A percentile compares a stretch with the other conserved stretches of the same genome.
These are phyloP conservation scores for Plenodomus biglobosus DNA, from an alignment of 2,329 filamentous ascomycete genomes.

Conservation along the genomic window DNA sequence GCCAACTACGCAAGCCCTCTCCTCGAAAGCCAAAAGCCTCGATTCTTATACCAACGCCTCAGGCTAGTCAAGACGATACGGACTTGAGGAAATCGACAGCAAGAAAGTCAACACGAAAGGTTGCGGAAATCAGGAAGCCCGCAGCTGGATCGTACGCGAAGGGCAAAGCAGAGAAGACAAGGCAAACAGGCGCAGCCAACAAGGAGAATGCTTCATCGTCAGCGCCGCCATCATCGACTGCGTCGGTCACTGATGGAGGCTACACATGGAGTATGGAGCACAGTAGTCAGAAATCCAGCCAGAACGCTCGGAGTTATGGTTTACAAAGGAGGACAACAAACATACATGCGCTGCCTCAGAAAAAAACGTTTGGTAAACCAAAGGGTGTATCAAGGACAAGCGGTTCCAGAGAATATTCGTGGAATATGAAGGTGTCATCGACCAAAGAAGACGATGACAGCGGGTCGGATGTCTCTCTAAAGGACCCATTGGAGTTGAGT, in stretches of 20 bases:
- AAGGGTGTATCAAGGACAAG: not conserved
- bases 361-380: constrained; percentile 7
- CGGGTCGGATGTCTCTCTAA: constrained; percentile 6
- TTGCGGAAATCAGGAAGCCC: constrained; percentile 8
- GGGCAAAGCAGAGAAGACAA: constrained; percentile 12
- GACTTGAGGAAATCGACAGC: constrained; percentile 10
- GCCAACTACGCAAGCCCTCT: constrained; percentile 14
- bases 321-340: constrained; percentile 6
- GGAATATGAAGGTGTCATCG: not conserved
- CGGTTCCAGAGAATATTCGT: not conserved
- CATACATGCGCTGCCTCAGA: constrained; percentile 11
- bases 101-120: constrained; percentile 1
- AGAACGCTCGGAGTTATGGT: constrained; percentile 3
- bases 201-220: constrained; percentile 18
- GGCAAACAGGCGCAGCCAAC: constrained; percentile 6
- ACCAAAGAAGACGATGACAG: not conserved
- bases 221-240: constrained; percentile 8
- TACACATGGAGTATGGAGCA: constrained; percentile 14
- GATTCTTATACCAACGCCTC: constrained; percentile 1
- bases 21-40: constrained; percentile 8
- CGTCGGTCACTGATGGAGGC: not conserved
- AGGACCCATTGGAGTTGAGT: not conserved
- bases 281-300: constrained; percentile 9
- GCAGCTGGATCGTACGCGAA: constrained; percentile 7
- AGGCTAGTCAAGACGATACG: not conserved